Evolutionary conservation across 768 basidiomycete species (phyloP), one percentile per base, ranked within the genome.

Genomic region (Cubamyces lactineus): DNA sequence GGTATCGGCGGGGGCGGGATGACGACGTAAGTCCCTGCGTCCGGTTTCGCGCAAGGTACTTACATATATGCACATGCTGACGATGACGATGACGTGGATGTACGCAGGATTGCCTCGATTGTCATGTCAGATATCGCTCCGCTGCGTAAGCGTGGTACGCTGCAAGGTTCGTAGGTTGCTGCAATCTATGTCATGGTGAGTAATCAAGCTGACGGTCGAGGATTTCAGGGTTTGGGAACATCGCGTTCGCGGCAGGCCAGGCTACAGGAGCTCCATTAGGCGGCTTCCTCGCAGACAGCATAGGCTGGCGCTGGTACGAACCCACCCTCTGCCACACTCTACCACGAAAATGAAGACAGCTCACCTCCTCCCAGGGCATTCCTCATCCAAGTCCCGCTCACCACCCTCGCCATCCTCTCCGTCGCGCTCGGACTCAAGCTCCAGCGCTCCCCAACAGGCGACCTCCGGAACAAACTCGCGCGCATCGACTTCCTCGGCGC

Each of bases 111-210:
- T 28, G 82, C 82, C 16, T 84, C 82, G 56, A 88, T 89, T 57
- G 81, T 88, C 40, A 79, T 88, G 72, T 86, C 85, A 3, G 88
- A 88, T 64, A 75, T 88, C 17, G 82, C 87, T 1, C 85, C 87
- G 0, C 75, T 88, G 48, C 79, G 86, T 1, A 78, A 79, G 23
- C 77, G 87, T 53, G 88, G 88, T 23, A 87, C 85, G n/a, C 87
- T 86, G 82, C 87, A 88, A 82, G 87, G 85, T 80, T 23, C 4
- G 69, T 61, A 1, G 6, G 13, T 19, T 30, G 7, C 16, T 11
- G 5, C 11, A n/a, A 6, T 24, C 6, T 16, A 8, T 52, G 13
- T 28, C 41, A 24, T 24, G 15, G 1, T 11, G n/a, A 5, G 47
- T 26, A 7, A 26, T 8, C 12, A 5, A 2, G 19, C 45, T 51